Evolutionary conservation across 2,329 filamentous ascomycete genomes (phyloP).

Genomic region (Paraconiothyrium sp.): DNA sequence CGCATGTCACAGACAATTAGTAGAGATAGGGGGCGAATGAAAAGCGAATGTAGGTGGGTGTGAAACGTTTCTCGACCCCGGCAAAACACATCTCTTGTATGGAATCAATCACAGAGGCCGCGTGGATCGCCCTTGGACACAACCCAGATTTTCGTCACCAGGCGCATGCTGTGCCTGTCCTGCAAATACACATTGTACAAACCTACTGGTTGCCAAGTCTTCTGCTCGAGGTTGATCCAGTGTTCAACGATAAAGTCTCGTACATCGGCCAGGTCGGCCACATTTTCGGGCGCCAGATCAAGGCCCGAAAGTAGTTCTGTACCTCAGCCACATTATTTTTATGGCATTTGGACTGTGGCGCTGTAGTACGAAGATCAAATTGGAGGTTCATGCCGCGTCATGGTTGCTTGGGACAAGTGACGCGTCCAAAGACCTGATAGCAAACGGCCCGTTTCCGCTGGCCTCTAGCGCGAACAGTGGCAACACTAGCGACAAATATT

Average conservation of each 20-base stretch:
- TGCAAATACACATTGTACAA: not conserved
- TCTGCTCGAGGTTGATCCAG: not conserved
- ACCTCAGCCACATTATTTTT: not conserved
- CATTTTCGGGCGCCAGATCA: not conserved
- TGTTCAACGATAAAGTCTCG: not conserved
- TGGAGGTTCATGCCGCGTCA: not conserved
- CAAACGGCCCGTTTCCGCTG: not conserved
- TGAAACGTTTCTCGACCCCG: not conserved
- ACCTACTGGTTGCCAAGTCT: conserved; percentile 1
- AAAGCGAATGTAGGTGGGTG: not conserved
- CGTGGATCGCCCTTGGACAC: not conserved
- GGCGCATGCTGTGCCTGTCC: not conserved
- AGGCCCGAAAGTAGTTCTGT: not conserved
- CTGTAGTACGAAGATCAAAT: conserved; percentile 2
- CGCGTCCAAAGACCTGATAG: not conserved
- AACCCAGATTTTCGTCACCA: not conserved
- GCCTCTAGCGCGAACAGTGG: not conserved
- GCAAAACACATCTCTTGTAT: conserved; percentile 3
- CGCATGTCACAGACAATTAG: conserved; percentile 16
- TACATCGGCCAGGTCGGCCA: not conserved
- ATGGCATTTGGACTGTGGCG: not conserved
- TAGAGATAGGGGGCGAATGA: not conserved
- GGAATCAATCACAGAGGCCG: not conserved
- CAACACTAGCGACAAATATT: not conserved
- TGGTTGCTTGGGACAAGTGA: not conserved